Evolutionary conservation across 148 eudicot genomes (phyloP), one percentile per base, ranked within the genome.

Genomic region (Diospyros kaki): DNA sequence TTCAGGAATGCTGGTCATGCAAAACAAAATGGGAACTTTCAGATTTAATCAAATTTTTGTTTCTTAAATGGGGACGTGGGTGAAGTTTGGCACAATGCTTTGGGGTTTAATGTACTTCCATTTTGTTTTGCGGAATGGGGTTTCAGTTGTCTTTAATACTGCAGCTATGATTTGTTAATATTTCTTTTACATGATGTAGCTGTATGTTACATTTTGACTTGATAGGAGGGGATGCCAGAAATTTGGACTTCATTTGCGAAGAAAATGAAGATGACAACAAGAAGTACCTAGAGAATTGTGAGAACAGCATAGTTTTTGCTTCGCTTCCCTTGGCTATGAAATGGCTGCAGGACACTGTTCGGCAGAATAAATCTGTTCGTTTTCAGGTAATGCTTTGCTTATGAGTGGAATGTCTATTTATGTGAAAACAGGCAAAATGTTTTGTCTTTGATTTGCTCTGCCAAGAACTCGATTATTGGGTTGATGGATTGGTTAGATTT

Each of bases 281-380:
- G 69, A 85, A 77, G 64, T 73, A 79, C 66, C 69, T 81, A 18
- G 78, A 55, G 50, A 85, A 72, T 71, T 82, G 76, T 58, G 83
- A 86, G 75, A 87, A 81, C 81, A 93, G 99, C 68, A 83, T 84
- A 61, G 98, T 96, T 62, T 93, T 96, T 64, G 87, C 94, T 6
- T 87, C 97, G 6, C 96, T 96, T 81, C 93, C 97, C 60, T 79
- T 86, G 75, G 99, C 99, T 71, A 87, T 96, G 73, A 93, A 91
- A 73, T 96, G 98, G 97, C 86, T 93, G 55, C 82, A 98, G 67
- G 98, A 96, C 75, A 79, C 77, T 42, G 88, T 64, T 54, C 83
- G 68, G 69, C 85, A 86, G 81, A 89, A 91, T 68, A 90, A 84
- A 79, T 87, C 98, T 64, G 84, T 86, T 69, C 93, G 86, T 46